A percentile compares a stretch with the other conserved stretches of the same genome.
These are phyloP conservation scores for Kitagawia praeruptora DNA, from an alignment of 129 eudicot species.

Conservation along the genomic window DNA sequence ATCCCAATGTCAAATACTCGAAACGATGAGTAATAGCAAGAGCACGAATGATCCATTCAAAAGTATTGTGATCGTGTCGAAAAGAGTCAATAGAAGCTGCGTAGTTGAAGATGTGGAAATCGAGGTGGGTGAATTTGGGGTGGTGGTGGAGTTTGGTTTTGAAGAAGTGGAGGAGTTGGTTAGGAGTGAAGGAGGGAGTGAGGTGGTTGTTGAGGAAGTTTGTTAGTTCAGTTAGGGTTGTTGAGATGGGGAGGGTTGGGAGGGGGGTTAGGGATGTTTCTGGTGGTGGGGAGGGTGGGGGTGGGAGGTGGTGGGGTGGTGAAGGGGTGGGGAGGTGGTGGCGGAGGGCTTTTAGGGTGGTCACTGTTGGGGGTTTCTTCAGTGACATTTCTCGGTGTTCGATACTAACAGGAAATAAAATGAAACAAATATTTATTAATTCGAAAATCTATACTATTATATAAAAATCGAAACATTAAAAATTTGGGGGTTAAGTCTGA, in stretches of 20 bases:
- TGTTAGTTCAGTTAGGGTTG: constrained; percentile 46
- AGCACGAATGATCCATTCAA: constrained; percentile 66
- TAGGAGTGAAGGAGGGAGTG: constrained; percentile 47
- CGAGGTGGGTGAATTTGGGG: constrained; percentile 73
- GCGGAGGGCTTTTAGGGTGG: constrained; percentile 15
- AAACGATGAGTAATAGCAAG: constrained; percentile 63
- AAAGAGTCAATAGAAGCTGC: constrained; percentile 72
- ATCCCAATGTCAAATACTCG: constrained; percentile 29
- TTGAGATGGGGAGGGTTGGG: constrained; percentile 13
- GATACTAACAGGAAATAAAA: too few relatives aligned
- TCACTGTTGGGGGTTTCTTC: constrained; percentile 26
- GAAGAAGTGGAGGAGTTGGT: constrained; percentile 53
- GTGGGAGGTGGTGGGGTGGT: constrained; percentile 8
- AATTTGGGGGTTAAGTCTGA: too few relatives aligned
- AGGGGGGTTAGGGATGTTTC: constrained; percentile 24
- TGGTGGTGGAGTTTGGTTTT: constrained; percentile 67
- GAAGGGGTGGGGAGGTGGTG: neutral
- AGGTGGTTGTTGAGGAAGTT: constrained; percentile 55
- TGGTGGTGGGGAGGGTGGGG: constrained; percentile 30
- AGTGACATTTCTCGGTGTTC: constrained; percentile 17
- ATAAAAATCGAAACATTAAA: too few relatives aligned
- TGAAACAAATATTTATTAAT: too few relatives aligned
- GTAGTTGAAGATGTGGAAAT: constrained; percentile 67
- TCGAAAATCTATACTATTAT: too few relatives aligned
- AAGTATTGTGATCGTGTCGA: constrained; percentile 81